phyloP scores from a whole-genome alignment of 805 yeast genomes.

The Candida tammaniensis region DNA sequence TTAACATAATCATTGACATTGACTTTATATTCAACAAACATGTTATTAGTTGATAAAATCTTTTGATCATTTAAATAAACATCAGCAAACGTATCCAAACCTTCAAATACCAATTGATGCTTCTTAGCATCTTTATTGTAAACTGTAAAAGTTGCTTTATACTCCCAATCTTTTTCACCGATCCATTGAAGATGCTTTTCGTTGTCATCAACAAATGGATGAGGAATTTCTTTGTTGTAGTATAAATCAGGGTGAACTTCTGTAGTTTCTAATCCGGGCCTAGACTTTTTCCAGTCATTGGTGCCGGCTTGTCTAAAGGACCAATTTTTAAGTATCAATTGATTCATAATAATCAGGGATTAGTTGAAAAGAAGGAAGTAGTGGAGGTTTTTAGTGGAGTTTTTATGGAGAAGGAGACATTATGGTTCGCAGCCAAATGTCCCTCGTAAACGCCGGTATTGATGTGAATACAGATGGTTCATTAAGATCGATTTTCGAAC shows the following conservation, averaged over 20 bases:
- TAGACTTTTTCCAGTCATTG: constrained; percentile 10
- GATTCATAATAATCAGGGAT: too few relatives aligned
- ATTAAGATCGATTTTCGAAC: too few relatives aligned
- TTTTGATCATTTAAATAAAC: constrained; percentile 37
- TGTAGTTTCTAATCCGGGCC: constrained; percentile 11
- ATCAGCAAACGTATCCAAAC: constrained; percentile 43
- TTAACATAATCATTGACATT: constrained; percentile 20
- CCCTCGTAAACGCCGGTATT: too few relatives aligned
- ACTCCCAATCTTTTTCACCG: constrained; percentile 50
- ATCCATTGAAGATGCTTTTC: constrained; percentile 50
- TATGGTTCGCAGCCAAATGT: too few relatives aligned
- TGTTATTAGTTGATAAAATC: constrained; percentile 39
- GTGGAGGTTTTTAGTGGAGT: too few relatives aligned
- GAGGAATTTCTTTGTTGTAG: constrained; percentile 35
- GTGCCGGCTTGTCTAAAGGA: constrained; percentile 10
- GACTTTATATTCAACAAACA: constrained; percentile 37
- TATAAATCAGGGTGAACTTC: constrained; percentile 44
- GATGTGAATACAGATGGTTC: too few relatives aligned
- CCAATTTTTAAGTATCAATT: constrained; percentile 14
- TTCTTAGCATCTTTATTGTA: constrained; percentile 3
- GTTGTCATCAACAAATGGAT: constrained; percentile 45
- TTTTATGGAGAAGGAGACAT: too few relatives aligned
- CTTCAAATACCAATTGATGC: constrained; percentile 36
- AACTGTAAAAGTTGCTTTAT: constrained; percentile 21
- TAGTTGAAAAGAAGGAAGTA: too few relatives aligned